Evolutionary conservation across 169 alveolate genomes (phyloP), one percentile per base, ranked within the genome.

Genomic region (Plasmodium relictum): DNA sequence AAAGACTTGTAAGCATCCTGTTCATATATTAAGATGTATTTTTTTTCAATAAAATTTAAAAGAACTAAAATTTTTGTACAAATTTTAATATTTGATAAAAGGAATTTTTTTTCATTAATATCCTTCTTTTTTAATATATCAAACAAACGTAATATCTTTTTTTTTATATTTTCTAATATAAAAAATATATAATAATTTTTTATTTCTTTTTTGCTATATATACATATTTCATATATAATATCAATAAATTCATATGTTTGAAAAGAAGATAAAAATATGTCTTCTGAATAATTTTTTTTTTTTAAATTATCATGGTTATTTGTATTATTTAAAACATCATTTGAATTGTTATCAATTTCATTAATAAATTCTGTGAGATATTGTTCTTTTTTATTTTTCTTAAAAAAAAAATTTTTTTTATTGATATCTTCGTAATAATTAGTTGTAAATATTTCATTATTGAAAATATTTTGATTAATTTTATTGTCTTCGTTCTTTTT

Each of bases 181-280:
- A 63, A 78, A 44, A 63, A 26, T 18, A 50, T 68, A 39, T 78
- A 78, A 39, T 78, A 78, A 78, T 78, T 44, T 78, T 41, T 78
- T 65, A 78, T 63, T 63, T 78, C 89, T 72, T 65, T 78, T 78
- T 78, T 78, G 58, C 89, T 65, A 65, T 78, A 78, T 65, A 78
- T 54, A 18, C 89, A 78, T 44, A 78, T 39, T 78, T 78, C 89
- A 59, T 78, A 78, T 63, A 78, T 78, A 18, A 78, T 12, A 58
- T 78, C 89, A 48, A 78, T 37, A 69, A 78, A 78, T 78, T 78
- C 89, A 61, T 31, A 37, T 22, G 63, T 48, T 50, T 56, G 89
- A 22, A 63, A 48, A 16, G 76, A 39, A n/a, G 80, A 41, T 39
- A 69, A 45, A 42, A 63, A 78, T 7, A 37, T 44, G 63, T 54